phyloP scores from a whole-genome alignment of 2,329 filamentous ascomycete genomes.

The Didymella exigua region DNA sequence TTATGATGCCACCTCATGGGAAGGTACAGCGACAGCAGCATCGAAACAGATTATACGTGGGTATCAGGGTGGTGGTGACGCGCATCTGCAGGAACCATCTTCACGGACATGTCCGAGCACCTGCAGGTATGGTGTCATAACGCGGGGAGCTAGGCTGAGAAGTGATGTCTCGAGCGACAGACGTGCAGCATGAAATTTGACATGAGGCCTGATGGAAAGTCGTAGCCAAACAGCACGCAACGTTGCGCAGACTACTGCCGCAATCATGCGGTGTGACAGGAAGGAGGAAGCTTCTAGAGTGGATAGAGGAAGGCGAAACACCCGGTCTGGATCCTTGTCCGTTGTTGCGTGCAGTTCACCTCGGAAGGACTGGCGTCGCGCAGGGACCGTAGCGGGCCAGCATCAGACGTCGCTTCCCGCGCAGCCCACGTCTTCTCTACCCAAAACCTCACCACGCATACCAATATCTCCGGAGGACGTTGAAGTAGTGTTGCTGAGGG shows the following conservation, averaged over 20 bases:
- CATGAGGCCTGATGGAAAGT: neutral
- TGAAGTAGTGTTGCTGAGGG: conserved; percentile 50
- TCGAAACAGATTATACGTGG: neutral
- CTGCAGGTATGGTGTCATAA: conserved; percentile 27
- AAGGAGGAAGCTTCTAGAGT: conserved; percentile 20
- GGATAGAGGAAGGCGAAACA: conserved; percentile 21
- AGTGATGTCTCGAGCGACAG: conserved; percentile 8
- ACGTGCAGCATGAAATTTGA: conserved; percentile 18
- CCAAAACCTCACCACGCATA: conserved; percentile 27
- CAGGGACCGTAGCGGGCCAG: conserved; percentile 24
- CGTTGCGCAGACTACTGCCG: neutral
- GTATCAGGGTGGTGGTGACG: neutral
- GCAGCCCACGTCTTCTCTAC: conserved; percentile 28
- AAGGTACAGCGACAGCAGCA: neutral
- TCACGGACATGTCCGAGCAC: conserved; percentile 15
- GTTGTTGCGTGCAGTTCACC: conserved; percentile 26
- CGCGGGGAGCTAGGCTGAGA: conserved; percentile 29
- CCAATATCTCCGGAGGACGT: conserved; percentile 42
- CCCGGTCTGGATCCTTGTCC: conserved; percentile 22
- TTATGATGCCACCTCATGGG: neutral
- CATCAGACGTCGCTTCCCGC: conserved; percentile 34
- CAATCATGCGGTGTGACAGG: conserved; percentile 14
- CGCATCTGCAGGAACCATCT: conserved; percentile 3
- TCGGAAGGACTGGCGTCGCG: conserved; percentile 36
- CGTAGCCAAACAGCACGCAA: conserved; percentile 15